phyloP scores from a whole-genome alignment of 306 rosid species.

The Rosa multiflora region DNA sequence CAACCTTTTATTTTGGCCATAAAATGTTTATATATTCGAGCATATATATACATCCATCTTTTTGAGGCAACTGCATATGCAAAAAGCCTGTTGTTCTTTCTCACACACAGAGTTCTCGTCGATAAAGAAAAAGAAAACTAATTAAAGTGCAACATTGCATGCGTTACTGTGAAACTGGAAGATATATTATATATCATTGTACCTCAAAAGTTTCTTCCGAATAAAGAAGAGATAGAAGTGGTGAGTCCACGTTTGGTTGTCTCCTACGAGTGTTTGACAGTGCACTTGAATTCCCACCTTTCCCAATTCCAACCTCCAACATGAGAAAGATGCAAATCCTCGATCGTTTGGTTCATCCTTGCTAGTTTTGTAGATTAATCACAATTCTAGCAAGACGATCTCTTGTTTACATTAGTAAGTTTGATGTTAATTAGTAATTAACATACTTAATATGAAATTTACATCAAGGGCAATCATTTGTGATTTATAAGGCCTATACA shows the following conservation, averaged over 20 bases:
- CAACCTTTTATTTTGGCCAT: neutral
- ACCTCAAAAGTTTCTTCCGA: neutral
- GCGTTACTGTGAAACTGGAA: neutral
- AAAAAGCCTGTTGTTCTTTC: neutral
- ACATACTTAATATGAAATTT: too few species aligned
- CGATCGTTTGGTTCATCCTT: neutral
- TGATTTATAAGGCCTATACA: too few species aligned
- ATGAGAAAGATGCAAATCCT: neutral
- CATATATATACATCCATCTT: neutral
- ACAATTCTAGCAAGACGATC: neutral
- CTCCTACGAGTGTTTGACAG: conserved; percentile 39
- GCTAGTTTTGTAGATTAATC: neutral
- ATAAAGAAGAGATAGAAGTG: neutral
- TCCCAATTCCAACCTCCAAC: neutral
- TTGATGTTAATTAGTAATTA: too few species aligned
- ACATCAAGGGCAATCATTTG: too few species aligned
- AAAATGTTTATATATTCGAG: neutral
- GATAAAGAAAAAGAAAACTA: neutral
- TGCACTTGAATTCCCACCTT: conserved; percentile 2
- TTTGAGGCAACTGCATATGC: conserved; percentile 1
- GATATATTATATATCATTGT: neutral
- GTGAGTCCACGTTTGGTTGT: conserved; percentile 36
- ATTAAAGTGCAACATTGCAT: neutral
- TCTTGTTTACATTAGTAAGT: too few species aligned
- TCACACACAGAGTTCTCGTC: neutral